Evolutionary conservation across 345 rosid species (phyloP).

Genomic region (Salix dunnii): DNA sequence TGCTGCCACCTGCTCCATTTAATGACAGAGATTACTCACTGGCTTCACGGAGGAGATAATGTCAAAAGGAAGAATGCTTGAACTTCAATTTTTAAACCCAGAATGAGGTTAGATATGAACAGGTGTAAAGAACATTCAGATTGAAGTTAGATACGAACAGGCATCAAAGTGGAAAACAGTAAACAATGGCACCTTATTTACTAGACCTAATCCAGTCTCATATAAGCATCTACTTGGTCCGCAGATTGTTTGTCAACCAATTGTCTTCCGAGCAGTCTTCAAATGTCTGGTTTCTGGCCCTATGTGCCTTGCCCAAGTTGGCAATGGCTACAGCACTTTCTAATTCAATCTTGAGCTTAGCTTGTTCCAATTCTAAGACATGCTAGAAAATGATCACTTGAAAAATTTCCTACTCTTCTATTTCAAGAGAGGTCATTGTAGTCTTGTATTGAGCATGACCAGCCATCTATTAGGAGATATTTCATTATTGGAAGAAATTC

Average conservation of each 20-base stretch:
- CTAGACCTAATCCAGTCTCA: background rate
- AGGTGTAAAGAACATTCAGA: background rate
- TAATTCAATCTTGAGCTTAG: background rate
- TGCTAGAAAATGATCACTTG: background rate
- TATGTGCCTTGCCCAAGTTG: background rate
- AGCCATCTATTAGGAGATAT: too few relatives aligned
- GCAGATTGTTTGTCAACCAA: background rate
- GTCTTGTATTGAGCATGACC: too few relatives aligned
- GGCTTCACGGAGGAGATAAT: background rate
- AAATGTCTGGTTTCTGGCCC: background rate
- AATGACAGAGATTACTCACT: background rate
- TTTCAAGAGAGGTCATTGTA: background rate
- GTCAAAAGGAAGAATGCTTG: background rate
- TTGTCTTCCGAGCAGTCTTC: background rate
- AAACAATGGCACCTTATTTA: background rate
- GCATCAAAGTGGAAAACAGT: background rate
- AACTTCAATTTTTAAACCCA: background rate
- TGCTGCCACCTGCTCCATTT: slow-evolving; percentile 74
- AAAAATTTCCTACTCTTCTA: background rate
- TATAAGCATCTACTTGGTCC: background rate
- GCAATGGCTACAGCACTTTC: background rate
- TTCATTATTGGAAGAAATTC: too few relatives aligned
- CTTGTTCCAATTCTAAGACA: background rate
- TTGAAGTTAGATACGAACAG: background rate
- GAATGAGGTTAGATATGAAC: background rate